phyloP scores from a whole-genome alignment of 2,329 filamentous ascomycete genomes.

The Macrophomina tecta region DNA sequence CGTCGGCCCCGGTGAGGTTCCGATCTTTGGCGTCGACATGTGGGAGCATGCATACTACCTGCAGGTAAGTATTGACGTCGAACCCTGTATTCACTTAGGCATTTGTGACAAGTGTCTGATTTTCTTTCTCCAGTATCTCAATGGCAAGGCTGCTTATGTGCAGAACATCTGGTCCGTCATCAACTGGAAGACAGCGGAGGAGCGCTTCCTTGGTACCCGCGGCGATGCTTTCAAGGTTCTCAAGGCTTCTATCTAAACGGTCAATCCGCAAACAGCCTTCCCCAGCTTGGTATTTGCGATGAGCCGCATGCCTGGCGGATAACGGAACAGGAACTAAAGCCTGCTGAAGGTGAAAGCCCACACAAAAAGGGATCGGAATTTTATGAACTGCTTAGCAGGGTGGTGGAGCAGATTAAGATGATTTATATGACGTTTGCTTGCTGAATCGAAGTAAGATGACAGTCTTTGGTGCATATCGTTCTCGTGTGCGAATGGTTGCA shows the following conservation, averaged over 20 bases:
- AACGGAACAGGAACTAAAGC: too few relatives aligned
- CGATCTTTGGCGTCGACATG: constrained; percentile 82
- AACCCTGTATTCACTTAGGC: not conserved
- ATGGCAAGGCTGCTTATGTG: constrained; percentile 76
- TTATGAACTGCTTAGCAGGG: too few relatives aligned
- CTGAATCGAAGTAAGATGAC: not conserved
- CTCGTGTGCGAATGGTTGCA: too few relatives aligned
- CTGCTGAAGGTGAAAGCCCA: too few relatives aligned
- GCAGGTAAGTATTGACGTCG: constrained; percentile 59
- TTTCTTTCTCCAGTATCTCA: constrained; percentile 65
- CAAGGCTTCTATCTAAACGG: constrained; percentile 38
- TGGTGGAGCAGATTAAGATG: not conserved
- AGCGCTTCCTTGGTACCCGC: constrained; percentile 60
- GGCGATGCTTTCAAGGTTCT: constrained; percentile 47
- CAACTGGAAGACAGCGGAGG: constrained; percentile 76
- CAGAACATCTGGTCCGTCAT: constrained; percentile 80
- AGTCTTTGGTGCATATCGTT: too few relatives aligned
- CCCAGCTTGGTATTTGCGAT: too few relatives aligned
- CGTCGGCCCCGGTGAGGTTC: constrained; percentile 65
- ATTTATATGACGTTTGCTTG: constrained; percentile 2
- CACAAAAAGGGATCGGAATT: too few relatives aligned
- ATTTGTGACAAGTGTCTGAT: constrained; percentile 26
- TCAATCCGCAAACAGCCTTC: too few relatives aligned
- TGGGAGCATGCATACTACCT: constrained; percentile 95
- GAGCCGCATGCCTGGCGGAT: too few relatives aligned